Conservation (phyloP, 495 filamentous ascomycete genomes). For the Parathielavia hyrcaniae region DNA sequence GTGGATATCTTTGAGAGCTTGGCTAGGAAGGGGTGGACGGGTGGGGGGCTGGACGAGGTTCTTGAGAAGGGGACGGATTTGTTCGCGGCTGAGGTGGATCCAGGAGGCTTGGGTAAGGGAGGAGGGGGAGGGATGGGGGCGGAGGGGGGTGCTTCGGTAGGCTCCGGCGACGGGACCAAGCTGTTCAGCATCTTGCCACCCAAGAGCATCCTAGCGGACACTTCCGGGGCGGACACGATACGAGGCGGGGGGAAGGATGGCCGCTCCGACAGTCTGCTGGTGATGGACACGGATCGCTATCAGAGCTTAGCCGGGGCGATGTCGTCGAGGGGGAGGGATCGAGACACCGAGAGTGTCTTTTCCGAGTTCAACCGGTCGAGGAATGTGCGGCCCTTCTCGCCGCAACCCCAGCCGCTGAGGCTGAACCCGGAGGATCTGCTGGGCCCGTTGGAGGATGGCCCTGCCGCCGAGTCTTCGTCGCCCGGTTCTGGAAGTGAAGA, state of each 20-base stretch:
- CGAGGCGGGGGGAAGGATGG: constrained; percentile 22
- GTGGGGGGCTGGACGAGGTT: constrained; percentile 56
- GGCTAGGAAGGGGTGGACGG: constrained; percentile 58
- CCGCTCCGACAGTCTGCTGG: constrained; percentile 43
- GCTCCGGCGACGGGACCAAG: constrained; percentile 37
- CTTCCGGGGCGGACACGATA: constrained; percentile 31
- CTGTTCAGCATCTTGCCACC: constrained; percentile 54
- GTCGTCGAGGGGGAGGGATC: constrained; percentile 18
- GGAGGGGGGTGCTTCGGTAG: constrained; percentile 18
- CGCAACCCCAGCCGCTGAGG: constrained; percentile 39
- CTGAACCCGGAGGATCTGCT: constrained; percentile 41
- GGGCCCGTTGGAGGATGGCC: constrained; percentile 17
- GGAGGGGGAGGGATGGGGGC: constrained; percentile 4
- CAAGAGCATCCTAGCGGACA: constrained; percentile 48
- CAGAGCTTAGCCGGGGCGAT: constrained; percentile 47
- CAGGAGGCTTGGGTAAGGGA: constrained; percentile 19
- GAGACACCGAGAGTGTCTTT: constrained; percentile 46
- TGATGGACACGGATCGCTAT: constrained; percentile 41
- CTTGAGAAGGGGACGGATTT: constrained; percentile 55
- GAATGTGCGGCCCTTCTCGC: constrained; percentile 49
- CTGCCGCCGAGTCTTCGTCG: constrained; percentile 7
- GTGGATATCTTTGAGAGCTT: constrained; percentile 61
- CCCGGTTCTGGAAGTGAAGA: not conserved
- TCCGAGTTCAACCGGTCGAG: constrained; percentile 46
- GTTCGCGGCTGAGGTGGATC: constrained; percentile 46